These are phyloP conservation scores for Stenocarpella maydis DNA, from an alignment of 2,329 filamentous ascomycete genomes.

Conservation along the genomic window DNA sequence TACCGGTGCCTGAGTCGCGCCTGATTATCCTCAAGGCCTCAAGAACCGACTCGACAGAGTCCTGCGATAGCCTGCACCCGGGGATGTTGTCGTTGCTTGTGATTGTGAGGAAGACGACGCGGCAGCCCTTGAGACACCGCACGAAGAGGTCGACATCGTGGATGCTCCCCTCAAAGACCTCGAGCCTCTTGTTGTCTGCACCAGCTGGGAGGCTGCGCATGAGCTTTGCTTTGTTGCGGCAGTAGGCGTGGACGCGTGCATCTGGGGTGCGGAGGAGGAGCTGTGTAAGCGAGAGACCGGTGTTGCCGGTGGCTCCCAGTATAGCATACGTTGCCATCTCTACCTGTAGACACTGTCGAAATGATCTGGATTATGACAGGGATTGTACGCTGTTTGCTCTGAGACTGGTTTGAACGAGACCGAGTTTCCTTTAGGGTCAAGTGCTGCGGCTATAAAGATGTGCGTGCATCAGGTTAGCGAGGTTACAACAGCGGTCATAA, in stretches of 20 bases:
- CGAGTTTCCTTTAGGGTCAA: too few relatives aligned
- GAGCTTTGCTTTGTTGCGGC: conserved; percentile 53
- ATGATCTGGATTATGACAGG: too few relatives aligned
- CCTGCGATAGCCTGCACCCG: conserved; percentile 47
- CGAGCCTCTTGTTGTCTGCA: conserved; percentile 43
- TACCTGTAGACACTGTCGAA: too few relatives aligned
- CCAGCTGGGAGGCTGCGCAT: conserved; percentile 43
- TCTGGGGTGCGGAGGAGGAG: too few relatives aligned
- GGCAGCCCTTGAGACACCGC: conserved; percentile 45
- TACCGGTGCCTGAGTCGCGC: not conserved
- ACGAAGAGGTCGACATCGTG: conserved; percentile 48
- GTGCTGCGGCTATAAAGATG: too few relatives aligned
- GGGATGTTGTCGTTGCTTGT: conserved; percentile 55
- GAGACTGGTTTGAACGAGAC: too few relatives aligned
- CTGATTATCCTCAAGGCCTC: conserved; percentile 45
- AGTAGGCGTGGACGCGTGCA: not conserved
- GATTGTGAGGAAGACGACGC: conserved; percentile 51
- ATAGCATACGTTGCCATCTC: too few relatives aligned
- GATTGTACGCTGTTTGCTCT: too few relatives aligned
- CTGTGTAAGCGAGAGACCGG: too few relatives aligned
- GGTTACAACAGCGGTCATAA: too few relatives aligned
- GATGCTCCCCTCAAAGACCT: conserved; percentile 53
- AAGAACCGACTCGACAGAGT: conserved; percentile 48
- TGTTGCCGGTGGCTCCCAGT: too few relatives aligned
- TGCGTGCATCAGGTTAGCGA: too few relatives aligned